phyloP scores from a whole-genome alignment of 2,329 filamentous ascomycete species.

The Fusarium praegraminearum region DNA sequence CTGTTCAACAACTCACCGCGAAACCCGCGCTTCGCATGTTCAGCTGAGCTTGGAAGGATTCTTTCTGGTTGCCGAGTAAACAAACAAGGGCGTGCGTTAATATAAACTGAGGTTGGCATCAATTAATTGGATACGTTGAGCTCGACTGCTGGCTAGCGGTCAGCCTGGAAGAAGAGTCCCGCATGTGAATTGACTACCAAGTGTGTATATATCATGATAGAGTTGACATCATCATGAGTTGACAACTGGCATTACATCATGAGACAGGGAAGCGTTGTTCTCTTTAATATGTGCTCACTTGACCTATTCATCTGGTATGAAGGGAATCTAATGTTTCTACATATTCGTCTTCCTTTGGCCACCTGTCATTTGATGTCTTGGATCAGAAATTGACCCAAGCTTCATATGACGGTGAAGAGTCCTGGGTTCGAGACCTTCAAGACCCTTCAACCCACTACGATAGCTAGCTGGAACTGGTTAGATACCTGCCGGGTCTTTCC shows the following conservation, averaged over 20 bases:
- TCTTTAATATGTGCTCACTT: conserved; percentile 4
- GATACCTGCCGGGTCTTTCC: neutral
- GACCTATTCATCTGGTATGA: neutral
- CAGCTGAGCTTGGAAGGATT: neutral
- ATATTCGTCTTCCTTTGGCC: conserved; percentile 2
- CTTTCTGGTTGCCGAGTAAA: neutral
- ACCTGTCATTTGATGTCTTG: conserved; percentile 18
- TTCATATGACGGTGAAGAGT: conserved; percentile 18
- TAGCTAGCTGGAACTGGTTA: conserved; percentile 9
- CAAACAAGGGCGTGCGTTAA: too few relatives aligned
- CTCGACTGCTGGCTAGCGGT: neutral
- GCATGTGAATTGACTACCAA: neutral
- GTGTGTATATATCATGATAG: conserved; percentile 21
- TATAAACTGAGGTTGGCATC: neutral
- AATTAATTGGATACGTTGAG: neutral
- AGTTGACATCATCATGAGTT: conserved; percentile 34
- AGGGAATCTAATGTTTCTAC: neutral
- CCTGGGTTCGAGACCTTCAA: conserved; percentile 10
- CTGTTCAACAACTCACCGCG: neutral
- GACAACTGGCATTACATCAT: conserved; percentile 35
- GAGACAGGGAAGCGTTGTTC: conserved; percentile 21
- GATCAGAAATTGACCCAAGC: neutral
- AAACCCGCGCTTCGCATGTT: neutral
- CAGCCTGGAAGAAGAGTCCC: neutral
- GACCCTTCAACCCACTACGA: conserved; percentile 9